phyloP scores from a whole-genome alignment of 805 yeast genomes.

The Millerozyma miso region DNA sequence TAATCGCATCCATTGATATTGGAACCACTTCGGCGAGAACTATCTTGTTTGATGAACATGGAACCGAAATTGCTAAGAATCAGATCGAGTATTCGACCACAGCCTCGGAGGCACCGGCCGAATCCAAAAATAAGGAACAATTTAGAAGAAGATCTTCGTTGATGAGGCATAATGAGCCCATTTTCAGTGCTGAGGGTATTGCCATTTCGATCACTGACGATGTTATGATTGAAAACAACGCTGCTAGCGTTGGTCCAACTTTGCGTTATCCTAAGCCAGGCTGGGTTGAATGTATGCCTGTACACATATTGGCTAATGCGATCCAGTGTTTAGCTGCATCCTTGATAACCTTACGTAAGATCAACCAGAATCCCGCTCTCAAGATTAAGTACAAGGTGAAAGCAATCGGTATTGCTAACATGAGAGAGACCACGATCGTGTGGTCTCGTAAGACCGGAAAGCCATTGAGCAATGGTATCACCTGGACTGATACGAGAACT shows the following conservation, averaged over 20 bases:
- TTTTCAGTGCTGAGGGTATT: slow-evolving; percentile 72
- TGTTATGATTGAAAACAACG: slow-evolving; percentile 59
- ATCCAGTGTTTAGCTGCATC: slow-evolving; percentile 73
- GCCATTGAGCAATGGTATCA: slow-evolving; percentile 84
- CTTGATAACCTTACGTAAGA: slow-evolving; percentile 49
- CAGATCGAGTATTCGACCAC: slow-evolving; percentile 86
- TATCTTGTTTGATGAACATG: slow-evolving; percentile 68
- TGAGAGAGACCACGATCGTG: slow-evolving; percentile 90
- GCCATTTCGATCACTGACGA: slow-evolving; percentile 57
- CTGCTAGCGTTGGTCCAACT: slow-evolving; percentile 59
- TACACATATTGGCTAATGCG: slow-evolving; percentile 74
- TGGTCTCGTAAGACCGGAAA: slow-evolving; percentile 83
- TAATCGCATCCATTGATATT: slow-evolving; percentile 73
- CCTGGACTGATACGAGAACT: slow-evolving; percentile 95
- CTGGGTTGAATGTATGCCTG: slow-evolving; percentile 94
- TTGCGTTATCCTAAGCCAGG: slow-evolving; percentile 75
- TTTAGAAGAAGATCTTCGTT: slow-evolving; percentile 41
- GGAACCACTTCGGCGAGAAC: slow-evolving; percentile 93
- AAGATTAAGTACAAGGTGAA: slow-evolving; percentile 57
- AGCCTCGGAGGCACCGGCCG: slow-evolving; percentile 51
- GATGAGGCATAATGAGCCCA: slow-evolving; percentile 48
- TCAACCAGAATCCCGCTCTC: slow-evolving; percentile 50
- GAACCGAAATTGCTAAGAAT: slow-evolving; percentile 78
- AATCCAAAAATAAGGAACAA: slow-evolving; percentile 39
- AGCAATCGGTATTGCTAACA: slow-evolving; percentile 86